phyloP scores from a whole-genome alignment of 768 basidiomycete species.

The Candolleomyces eurysporus region DNA sequence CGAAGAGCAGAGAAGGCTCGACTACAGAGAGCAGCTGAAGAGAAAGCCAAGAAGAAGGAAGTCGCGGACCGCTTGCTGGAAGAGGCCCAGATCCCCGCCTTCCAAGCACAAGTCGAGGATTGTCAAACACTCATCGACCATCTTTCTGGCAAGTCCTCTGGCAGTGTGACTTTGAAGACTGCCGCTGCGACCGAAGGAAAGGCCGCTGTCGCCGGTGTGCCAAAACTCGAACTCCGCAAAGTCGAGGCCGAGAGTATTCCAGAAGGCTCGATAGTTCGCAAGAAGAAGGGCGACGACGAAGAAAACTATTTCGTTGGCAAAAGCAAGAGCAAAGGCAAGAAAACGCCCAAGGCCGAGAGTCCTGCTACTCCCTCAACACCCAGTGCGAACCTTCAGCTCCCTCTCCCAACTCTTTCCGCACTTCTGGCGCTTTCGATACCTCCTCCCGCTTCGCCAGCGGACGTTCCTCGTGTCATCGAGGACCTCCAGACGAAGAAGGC shows the following conservation, averaged over 20 bases:
- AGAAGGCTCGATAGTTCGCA: constrained; percentile 70
- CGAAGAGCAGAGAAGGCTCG: constrained; percentile 76
- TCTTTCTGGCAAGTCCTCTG: constrained; percentile 64
- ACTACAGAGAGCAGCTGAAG: constrained; percentile 73
- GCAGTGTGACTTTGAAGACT: constrained; percentile 9
- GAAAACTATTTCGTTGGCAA: constrained; percentile 75
- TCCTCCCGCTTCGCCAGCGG: constrained; percentile 72
- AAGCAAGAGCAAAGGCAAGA: constrained; percentile 65
- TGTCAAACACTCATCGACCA: constrained; percentile 90
- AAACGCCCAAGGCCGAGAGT: constrained; percentile 34
- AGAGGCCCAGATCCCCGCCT: constrained; percentile 88
- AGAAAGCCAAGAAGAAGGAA: constrained; percentile 77
- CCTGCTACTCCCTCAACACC: constrained; percentile 23
- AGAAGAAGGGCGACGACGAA: constrained; percentile 92
- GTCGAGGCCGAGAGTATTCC: constrained; percentile 59
- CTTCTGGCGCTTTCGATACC: constrained; percentile 87
- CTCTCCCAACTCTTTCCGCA: constrained; percentile 83
- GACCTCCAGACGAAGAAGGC: constrained; percentile 92
- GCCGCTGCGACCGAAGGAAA: constrained; percentile 28
- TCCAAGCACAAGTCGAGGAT: constrained; percentile 91
- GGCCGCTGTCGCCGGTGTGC: constrained; percentile 58
- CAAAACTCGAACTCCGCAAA: constrained; percentile 80
- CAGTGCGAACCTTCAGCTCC: constrained; percentile 58
- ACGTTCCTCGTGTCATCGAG: constrained; percentile 81
- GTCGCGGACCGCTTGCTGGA: constrained; percentile 79